Evolutionary conservation across 179 eudicot species (phyloP).

Genomic region (Silene coronaria): DNA sequence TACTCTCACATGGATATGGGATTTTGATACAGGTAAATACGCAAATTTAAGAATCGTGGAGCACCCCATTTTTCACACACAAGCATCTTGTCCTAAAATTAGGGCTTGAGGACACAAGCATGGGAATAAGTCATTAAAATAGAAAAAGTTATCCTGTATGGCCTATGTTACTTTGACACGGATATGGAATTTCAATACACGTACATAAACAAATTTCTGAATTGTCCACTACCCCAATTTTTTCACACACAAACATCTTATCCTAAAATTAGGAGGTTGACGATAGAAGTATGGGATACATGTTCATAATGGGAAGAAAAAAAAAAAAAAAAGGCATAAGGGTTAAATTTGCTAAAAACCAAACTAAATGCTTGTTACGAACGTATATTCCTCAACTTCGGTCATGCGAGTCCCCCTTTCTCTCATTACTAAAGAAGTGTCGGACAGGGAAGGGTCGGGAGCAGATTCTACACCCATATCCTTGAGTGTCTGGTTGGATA

Average conservation of each 20-base stretch:
- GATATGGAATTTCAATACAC: too few relatives aligned
- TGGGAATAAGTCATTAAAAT: not conserved
- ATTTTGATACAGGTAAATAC: not conserved
- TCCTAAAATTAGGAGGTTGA: too few relatives aligned
- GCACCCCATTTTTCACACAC: not conserved
- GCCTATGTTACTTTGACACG: too few relatives aligned
- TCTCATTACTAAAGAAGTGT: not conserved
- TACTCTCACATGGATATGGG: not conserved
- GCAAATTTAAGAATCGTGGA: not conserved
- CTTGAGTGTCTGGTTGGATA: not conserved
- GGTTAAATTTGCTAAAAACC: not conserved
- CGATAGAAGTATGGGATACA: too few relatives aligned
- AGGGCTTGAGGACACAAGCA: not conserved
- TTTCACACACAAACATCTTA: too few relatives aligned
- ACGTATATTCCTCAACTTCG: not conserved
- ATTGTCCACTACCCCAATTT: too few relatives aligned
- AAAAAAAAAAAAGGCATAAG: not conserved
- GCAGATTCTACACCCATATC: not conserved
- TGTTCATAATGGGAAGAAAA: too few relatives aligned
- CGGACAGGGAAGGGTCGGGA: not conserved
- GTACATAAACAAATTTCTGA: too few relatives aligned
- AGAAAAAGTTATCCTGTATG: not conserved
- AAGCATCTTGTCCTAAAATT: not conserved
- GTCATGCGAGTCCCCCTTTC: not conserved
- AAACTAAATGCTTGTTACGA: not conserved